These are phyloP conservation scores for Yarrowia keelungensis DNA, from an alignment of 805 yeast genomes.

Conservation along the genomic window DNA sequence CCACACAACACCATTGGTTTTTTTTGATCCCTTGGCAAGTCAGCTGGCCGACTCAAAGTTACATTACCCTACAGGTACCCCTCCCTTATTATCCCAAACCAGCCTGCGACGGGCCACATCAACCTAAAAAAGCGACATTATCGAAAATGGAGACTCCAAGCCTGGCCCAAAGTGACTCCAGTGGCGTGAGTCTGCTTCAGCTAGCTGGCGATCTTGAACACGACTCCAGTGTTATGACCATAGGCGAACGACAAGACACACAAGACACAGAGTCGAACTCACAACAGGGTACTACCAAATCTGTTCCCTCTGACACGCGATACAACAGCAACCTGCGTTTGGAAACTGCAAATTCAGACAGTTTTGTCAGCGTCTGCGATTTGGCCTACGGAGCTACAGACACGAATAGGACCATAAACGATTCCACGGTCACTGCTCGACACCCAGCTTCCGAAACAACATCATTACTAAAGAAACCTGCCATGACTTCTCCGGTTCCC, in stretches of 20 bases:
- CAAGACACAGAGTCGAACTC: too few relatives aligned
- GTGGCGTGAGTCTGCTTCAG: background rate
- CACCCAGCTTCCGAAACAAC: background rate
- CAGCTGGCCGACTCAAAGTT: too few relatives aligned
- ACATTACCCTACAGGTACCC: background rate
- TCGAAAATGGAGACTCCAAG: conserved; percentile 3
- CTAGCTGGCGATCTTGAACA: background rate
- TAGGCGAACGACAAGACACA: too few relatives aligned
- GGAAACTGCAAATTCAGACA: background rate
- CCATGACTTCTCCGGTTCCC: background rate
- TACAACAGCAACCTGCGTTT: conserved; percentile 11
- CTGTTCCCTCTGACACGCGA: background rate
- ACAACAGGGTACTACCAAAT: background rate
- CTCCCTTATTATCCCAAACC: conserved; percentile 1
- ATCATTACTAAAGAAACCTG: background rate
- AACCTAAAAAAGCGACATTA: conserved; percentile 3
- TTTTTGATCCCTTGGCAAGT: too few relatives aligned
- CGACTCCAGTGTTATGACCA: background rate
- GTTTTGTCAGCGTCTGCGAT: conserved; percentile 6
- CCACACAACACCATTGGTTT: too few relatives aligned
- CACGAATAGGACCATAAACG: background rate
- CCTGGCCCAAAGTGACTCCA: background rate
- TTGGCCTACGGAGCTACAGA: background rate
- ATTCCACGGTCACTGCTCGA: too few relatives aligned
- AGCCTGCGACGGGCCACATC: conserved; percentile 11